Conservation (phyloP, 129 eudicot species). For the Sambucus nigra region DNA sequence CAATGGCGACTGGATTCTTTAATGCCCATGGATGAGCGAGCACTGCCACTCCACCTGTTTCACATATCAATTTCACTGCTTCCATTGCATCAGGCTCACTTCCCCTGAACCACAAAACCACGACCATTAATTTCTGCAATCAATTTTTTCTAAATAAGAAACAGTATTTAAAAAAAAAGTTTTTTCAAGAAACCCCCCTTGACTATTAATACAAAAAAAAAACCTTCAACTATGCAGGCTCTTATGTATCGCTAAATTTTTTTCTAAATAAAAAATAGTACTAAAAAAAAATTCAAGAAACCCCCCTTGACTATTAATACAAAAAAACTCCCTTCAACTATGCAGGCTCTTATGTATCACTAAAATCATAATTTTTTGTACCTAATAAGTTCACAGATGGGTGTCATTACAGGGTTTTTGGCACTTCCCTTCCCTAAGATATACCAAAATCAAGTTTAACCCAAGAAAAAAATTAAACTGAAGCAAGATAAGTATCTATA, state of each 20-base stretch:
- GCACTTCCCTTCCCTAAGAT: not conserved
- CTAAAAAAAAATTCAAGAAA: too few species aligned
- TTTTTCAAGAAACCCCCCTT: too few species aligned
- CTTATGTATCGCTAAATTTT: too few species aligned
- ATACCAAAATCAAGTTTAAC: not conserved
- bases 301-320: too few species aligned
- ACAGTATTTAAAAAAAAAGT: not conserved
- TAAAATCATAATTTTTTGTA: too few species aligned
- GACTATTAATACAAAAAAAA: too few species aligned
- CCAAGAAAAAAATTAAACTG: not conserved
- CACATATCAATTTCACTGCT: constrained; percentile 54
- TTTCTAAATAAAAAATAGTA: too few species aligned
- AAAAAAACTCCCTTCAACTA: too few species aligned
- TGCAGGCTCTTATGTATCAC: too few species aligned
- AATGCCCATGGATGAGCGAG: constrained; percentile 97
- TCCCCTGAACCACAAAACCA: constrained; percentile 41
- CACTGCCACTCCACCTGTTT: constrained; percentile 84
- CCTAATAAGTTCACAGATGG: too few species aligned
- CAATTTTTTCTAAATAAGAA: not conserved
- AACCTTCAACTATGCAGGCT: too few species aligned
- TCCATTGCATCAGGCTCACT: constrained; percentile 81
- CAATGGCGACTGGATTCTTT: constrained; percentile 58
- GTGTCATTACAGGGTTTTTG: too few species aligned
- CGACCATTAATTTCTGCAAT: not conserved
- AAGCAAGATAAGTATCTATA: constrained; percentile 15